A percentile compares a stretch with the other conserved stretches of the same genome.
Evolutionary conservation across 352 stramenopile species (phyloP).

Genomic region (Globisporangium rhizosaccharum): DNA sequence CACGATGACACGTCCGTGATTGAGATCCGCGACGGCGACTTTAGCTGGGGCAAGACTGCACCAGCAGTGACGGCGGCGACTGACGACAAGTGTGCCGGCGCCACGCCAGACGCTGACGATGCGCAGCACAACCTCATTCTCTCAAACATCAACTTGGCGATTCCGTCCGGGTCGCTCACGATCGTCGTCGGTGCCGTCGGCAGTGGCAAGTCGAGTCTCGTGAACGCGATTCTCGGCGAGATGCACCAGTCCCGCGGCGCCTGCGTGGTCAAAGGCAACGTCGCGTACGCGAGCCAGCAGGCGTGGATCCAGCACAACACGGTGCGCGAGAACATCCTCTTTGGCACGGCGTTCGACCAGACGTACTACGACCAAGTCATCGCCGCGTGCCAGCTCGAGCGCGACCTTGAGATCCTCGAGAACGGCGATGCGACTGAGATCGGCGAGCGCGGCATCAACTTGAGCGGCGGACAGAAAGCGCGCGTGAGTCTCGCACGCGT

Average conservation of each 20-base stretch:
- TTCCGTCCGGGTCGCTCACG: slow-evolving; percentile 25
- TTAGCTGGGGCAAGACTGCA: slow-evolving; percentile 18
- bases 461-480: slow-evolving; percentile 59
- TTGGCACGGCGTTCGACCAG: slow-evolving; percentile 30
- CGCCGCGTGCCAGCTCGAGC: slow-evolving; percentile 24
- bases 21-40: slow-evolving; percentile 27
- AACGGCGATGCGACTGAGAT: slow-evolving; percentile 56
- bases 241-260: slow-evolving; percentile 30
- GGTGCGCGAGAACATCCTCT: slow-evolving; percentile 91
- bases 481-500: slow-evolving; percentile 86
- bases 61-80: neutral
- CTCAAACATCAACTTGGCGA: slow-evolving; percentile 33
- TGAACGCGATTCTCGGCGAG: slow-evolving; percentile 44
- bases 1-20: slow-evolving; percentile 12
- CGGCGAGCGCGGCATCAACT: slow-evolving; percentile 51
- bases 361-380: slow-evolving; percentile 34
- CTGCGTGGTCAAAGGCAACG: slow-evolving; percentile 18
- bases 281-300: slow-evolving; percentile 87
- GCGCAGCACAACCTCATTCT: slow-evolving; percentile 1
- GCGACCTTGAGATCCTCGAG: slow-evolving; percentile 40
- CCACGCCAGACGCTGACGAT: neutral
- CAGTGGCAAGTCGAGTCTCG: slow-evolving; percentile 47
- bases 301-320: slow-evolving; percentile 70
- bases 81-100: neutral
- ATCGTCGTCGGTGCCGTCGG: slow-evolving; percentile 44